phyloP scores from a whole-genome alignment of 331 rosid genomes.

The Quercus phellos region DNA sequence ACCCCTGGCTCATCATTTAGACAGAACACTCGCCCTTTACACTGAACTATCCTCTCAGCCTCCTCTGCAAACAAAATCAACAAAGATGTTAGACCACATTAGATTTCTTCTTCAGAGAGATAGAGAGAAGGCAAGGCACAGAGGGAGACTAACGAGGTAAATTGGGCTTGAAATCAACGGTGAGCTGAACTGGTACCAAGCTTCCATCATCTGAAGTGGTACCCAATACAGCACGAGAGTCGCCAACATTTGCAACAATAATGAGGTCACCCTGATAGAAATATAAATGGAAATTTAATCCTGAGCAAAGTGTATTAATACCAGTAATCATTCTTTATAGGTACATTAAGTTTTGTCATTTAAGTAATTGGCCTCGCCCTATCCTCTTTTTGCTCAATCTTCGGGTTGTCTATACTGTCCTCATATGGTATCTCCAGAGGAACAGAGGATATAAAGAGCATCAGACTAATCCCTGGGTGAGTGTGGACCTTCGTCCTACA shows the following conservation, averaged over 20 bases:
- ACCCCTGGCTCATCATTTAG: constrained; percentile 83
- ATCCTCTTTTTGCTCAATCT: no score
- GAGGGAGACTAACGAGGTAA: constrained; percentile 70
- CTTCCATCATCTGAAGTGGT: constrained; percentile 78
- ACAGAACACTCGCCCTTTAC: constrained; percentile 79
- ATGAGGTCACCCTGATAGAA: constrained; percentile 63
- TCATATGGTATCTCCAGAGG: no score
- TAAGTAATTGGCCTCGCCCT: background rate
- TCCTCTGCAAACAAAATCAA: constrained; percentile 52
- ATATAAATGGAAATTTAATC: background rate
- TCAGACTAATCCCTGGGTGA: no score
- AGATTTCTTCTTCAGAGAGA: background rate
- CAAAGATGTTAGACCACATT: background rate
- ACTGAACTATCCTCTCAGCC: constrained; percentile 74
- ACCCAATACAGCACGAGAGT: constrained; percentile 91
- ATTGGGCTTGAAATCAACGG: constrained; percentile 94
- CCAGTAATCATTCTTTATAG: background rate
- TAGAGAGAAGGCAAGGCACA: background rate
- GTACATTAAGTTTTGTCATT: background rate
- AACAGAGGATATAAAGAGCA: no score
- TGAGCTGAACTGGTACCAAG: constrained; percentile 64
- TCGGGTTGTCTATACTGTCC: no score
- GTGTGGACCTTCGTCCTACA: no score
- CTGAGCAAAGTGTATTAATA: background rate
- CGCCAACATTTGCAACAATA: constrained; percentile 83